These are phyloP conservation scores for Ophiostoma australiae DNA, from an alignment of 2,329 filamentous ascomycete species.

Conservation along the genomic window DNA sequence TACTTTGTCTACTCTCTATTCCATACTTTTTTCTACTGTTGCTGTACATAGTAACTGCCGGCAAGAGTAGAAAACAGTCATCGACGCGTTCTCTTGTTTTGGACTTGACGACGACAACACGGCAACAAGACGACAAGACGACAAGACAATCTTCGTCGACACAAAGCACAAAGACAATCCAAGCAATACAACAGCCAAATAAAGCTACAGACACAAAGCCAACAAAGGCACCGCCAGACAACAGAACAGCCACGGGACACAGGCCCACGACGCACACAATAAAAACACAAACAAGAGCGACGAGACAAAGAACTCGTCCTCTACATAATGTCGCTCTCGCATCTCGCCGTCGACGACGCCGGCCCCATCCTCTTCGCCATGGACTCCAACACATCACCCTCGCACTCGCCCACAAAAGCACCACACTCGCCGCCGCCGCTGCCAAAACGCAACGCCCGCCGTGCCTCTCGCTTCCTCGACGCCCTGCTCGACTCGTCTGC, in stretches of 20 bases:
- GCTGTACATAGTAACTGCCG: not conserved
- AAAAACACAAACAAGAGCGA: not conserved
- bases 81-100: not conserved
- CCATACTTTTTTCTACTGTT: not conserved
- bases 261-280: not conserved
- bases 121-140: not conserved
- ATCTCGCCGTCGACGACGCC: not conserved
- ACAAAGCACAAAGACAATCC: not conserved
- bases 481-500: conserved; percentile 33
- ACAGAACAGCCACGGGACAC: not conserved
- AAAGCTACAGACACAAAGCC: not conserved
- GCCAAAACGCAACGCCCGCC: conserved; percentile 47
- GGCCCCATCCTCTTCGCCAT: conserved; percentile 12
- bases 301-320: not conserved
- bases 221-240: not conserved
- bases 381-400: not conserved
- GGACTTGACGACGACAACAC: not conserved
- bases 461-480: conserved; percentile 45
- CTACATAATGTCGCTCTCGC: conserved; percentile 8
- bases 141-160: not conserved
- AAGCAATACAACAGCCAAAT: not conserved
- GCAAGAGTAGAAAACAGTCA: not conserved
- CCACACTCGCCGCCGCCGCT: conserved; percentile 40
- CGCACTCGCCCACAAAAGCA: conserved; percentile 20
- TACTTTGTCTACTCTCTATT: not conserved